Conservation (phyloP, 345 rosid species). For the Populus nigra region DNA sequence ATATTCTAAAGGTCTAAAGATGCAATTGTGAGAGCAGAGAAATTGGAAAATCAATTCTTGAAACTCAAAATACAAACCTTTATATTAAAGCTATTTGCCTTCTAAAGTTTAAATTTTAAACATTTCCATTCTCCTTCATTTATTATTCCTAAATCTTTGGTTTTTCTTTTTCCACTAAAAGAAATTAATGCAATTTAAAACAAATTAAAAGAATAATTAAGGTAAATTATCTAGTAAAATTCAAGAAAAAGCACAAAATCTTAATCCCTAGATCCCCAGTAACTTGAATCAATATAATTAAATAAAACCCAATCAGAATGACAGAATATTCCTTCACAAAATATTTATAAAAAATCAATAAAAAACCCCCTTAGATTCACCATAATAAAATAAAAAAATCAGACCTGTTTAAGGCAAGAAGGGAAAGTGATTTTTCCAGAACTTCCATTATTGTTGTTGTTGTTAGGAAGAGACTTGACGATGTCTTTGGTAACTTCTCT, state of each 20-base stretch:
- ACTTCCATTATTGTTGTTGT: not conserved
- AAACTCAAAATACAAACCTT: not conserved
- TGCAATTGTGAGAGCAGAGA: not conserved
- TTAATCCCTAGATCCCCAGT: not conserved
- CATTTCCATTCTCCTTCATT: too few species aligned
- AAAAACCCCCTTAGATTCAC: not conserved
- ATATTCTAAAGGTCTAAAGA: not conserved
- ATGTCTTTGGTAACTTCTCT: constrained; percentile 64
- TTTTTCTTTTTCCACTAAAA: not conserved
- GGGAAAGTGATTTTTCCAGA: constrained; percentile 78
- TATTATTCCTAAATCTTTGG: not conserved
- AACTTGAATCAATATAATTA: not conserved
- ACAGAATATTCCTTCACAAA: not conserved
- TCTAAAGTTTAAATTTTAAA: not conserved
- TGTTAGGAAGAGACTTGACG: constrained; percentile 42
- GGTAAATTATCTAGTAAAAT: not conserved
- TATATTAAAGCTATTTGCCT: not conserved
- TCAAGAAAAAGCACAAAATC: not conserved
- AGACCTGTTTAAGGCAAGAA: constrained; percentile 82
- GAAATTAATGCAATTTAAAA: not conserved
- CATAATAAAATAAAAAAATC: not conserved
- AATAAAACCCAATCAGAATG: not conserved
- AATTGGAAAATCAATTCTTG: not conserved
- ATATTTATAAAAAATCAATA: not conserved
- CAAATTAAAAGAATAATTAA: not conserved